Conservation (phyloP, 140 eudicot species). For the Ambrosia hybrid region DNA sequence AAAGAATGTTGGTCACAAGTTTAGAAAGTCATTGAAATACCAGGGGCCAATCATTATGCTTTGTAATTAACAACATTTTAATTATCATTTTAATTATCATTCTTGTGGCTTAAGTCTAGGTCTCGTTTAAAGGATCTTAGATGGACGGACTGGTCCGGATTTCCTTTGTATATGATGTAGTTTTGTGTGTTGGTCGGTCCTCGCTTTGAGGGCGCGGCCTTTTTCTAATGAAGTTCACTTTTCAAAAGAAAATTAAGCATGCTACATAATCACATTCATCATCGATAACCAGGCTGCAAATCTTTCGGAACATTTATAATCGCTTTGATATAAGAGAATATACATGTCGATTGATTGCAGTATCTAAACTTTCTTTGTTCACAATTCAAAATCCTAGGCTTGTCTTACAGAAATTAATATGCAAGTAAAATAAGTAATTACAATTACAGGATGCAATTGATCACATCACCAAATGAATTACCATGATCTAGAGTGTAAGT, state of each 20-base stretch:
- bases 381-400: neutral
- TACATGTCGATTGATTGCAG: slow-evolving; percentile 7
- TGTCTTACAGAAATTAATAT: slow-evolving; percentile 9
- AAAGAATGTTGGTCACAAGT: slow-evolving; percentile 19
- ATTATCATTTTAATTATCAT: neutral
- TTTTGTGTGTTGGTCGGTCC: too few relatives aligned
- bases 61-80: neutral
- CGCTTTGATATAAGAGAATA: slow-evolving; percentile 17
- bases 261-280: slow-evolving; percentile 15
- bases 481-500: slow-evolving; percentile 11
- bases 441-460: neutral
- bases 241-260: neutral
- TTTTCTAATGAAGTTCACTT: too few relatives aligned
- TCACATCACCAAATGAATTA: slow-evolving; percentile 22
- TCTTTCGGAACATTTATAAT: slow-evolving; percentile 13
- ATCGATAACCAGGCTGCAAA: slow-evolving; percentile 14
- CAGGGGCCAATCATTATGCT: too few relatives aligned
- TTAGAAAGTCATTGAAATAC: neutral
- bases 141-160: too few relatives aligned
- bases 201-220: too few relatives aligned
- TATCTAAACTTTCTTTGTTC: neutral
- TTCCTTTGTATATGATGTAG: too few relatives aligned
- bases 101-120: too few relatives aligned
- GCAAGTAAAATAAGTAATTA: slow-evolving; percentile 3
- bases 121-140: too few relatives aligned